Base-by-base conservation (phyloP, 495 filamentous ascomycete species). In the Astrothelium macrocarpum region DNA sequence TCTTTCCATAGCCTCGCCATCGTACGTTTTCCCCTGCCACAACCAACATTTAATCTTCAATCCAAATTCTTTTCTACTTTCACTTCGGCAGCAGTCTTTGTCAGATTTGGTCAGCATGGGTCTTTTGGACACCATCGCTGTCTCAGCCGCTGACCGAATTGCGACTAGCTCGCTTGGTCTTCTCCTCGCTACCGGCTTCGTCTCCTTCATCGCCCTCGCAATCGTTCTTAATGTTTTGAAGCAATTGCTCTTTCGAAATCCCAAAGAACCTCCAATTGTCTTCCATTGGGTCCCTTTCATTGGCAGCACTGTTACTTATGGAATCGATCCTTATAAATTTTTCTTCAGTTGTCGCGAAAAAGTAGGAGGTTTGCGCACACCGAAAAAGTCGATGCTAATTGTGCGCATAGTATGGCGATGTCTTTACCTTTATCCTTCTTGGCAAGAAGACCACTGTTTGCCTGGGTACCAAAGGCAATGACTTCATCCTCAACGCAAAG, bases 261-360 rank as follows among this genome's bases (percentile, higher is more conserved):
- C 78, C 9, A 76, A 82, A 67, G 81, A 84, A 61, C 84, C 84
- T 18, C 84, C 84, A 0, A 63, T 87, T n/a, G 83, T 86, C 39
- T 85, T 85, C 74, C 83, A 87, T 71, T 84, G 78, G 81, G 72
- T 87, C 53, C 84, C 84, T 28, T 76, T 86, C 66, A 72, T 87
- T 59, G 84, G 84, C 59, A 85, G 79, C 68, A 86, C 84, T 39
- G 79, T 87, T 64, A 79, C 76, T 62, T 87, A 86, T 73, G 84
- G 84, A 70, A 85, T 85, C 62, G 82, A 87, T 61, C 84, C 84
- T 2, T 84, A 80, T 73, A 78, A 75, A 43, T 87, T 86, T 71
- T 87, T 87, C 72, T 79, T 80, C 67, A 58, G 70, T 32, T 80
- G 77, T 64, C 80, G 78, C 61, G 75, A 77, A 64, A 85, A 86